These are phyloP conservation scores for Scutellaria barbata DNA, from an alignment of 257 asterid species.

Conservation along the genomic window DNA sequence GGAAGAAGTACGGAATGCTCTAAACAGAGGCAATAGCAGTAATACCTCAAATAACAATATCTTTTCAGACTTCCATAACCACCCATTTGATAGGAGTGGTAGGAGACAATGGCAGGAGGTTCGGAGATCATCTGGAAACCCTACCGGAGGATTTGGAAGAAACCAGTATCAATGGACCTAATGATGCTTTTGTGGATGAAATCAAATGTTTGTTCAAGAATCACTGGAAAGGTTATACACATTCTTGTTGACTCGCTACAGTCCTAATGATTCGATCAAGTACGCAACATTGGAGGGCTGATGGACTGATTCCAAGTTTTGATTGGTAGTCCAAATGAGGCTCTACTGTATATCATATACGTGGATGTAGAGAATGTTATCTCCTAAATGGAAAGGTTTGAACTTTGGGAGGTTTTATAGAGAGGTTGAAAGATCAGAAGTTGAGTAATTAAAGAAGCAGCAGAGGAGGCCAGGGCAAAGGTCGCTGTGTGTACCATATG, in stretches of 20 bases:
- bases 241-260: background rate
- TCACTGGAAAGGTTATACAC: slow-evolving; percentile 11
- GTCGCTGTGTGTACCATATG: no score
- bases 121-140: slow-evolving; percentile 54
- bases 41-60: slow-evolving; percentile 35
- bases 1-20: slow-evolving; percentile 71
- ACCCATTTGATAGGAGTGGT: slow-evolving; percentile 54
- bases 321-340: slow-evolving; percentile 34
- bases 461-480: no score
- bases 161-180: slow-evolving; percentile 50
- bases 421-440: no score
- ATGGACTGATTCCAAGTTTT: slow-evolving; percentile 27
- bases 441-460: no score
- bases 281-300: slow-evolving; percentile 24
- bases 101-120: slow-evolving; percentile 64
- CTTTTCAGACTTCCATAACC: slow-evolving; percentile 51
- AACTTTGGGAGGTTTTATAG: no score
- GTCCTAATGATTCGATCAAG: slow-evolving; percentile 19
- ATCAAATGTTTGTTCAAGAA: slow-evolving; percentile 24
- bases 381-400: no score
- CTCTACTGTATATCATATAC: slow-evolving; percentile 16
- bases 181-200: slow-evolving; percentile 28
- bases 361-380: no score
- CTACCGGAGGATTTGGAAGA: slow-evolving; percentile 54
- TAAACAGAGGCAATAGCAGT: slow-evolving; percentile 52